phyloP scores from a whole-genome alignment of 768 basidiomycete species.

The Russula sp. region DNA sequence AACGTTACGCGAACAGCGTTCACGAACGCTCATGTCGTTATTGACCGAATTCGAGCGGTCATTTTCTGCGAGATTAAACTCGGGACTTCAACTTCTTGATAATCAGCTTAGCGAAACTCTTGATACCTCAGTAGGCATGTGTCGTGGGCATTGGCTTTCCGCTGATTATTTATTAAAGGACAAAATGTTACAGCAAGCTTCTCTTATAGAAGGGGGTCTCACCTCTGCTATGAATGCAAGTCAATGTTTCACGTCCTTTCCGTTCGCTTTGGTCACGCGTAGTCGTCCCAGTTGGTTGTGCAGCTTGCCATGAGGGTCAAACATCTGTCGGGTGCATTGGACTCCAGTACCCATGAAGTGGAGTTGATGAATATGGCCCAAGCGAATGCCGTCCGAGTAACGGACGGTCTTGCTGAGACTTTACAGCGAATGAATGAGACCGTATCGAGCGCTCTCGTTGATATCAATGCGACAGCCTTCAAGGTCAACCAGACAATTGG shows the following conservation, averaged over 20 bases:
- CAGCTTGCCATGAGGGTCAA: not conserved
- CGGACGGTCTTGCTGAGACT: constrained; percentile 9
- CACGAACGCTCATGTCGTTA: constrained; percentile 1
- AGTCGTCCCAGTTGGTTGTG: constrained; percentile 3
- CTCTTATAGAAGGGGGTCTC: constrained; percentile 8
- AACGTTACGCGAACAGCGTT: not conserved
- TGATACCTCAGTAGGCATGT: constrained; percentile 1
- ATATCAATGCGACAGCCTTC: constrained; percentile 12
- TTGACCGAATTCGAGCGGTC: constrained; percentile 11
- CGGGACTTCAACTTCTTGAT: constrained; percentile 4
- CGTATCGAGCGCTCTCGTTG: constrained; percentile 3
- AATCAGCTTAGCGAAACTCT: not conserved
- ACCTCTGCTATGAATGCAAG: constrained; percentile 8
- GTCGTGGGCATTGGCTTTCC: not conserved
- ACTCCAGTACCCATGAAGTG: constrained; percentile 9
- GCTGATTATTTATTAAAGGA: constrained; percentile 3
- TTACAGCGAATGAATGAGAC: constrained; percentile 14
- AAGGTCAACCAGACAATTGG: constrained; percentile 12
- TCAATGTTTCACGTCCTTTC: not conserved
- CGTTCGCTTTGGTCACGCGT: not conserved
- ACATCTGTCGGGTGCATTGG: constrained; percentile 3
- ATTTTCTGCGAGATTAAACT: constrained; percentile 4
- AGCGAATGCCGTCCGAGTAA: constrained; percentile 7
- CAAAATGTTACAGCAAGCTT: constrained; percentile 6
- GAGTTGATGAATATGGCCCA: constrained; percentile 7